phyloP scores from a whole-genome alignment of 176 grass and related monocot genomes.

The maize (Zea mays) region DNA sequence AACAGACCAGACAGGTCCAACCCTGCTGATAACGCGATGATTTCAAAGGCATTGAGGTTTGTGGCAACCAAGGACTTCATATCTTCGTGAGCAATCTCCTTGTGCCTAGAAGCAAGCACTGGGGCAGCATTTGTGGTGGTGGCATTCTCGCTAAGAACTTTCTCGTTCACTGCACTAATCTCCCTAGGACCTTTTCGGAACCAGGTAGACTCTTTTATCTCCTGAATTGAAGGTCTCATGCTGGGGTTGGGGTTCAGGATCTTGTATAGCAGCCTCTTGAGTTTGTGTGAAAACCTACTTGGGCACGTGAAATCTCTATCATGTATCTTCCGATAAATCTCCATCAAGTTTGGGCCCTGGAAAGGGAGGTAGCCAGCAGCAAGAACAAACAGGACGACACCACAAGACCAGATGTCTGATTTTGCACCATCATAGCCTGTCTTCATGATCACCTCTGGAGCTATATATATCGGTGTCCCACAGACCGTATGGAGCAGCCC shows the following conservation, averaged over 20 bases:
- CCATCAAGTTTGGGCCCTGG: slow-evolving; percentile 70
- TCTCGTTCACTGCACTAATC: slow-evolving; percentile 34
- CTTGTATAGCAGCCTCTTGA: slow-evolving; percentile 62
- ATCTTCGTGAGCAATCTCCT: slow-evolving; percentile 35
- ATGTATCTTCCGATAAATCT: slow-evolving; percentile 71
- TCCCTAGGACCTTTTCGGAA: slow-evolving; percentile 61
- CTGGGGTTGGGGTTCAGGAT: slow-evolving; percentile 75
- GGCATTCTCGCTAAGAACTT: slow-evolving; percentile 25
- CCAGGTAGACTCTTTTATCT: slow-evolving; percentile 78
- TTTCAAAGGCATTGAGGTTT: slow-evolving; percentile 81
- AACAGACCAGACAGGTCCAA: slow-evolving; percentile 77
- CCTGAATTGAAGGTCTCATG: slow-evolving; percentile 64
- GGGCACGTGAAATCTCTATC: slow-evolving; percentile 72
- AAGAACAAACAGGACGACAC: slow-evolving; percentile 79
- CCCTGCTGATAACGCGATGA: slow-evolving; percentile 70
- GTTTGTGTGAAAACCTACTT: slow-evolving; percentile 59
- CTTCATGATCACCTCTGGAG: slow-evolving; percentile 75
- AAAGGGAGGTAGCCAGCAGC: slow-evolving; percentile 78
- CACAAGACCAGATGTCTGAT: slow-evolving; percentile 87
- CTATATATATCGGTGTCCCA: slow-evolving; percentile 82
- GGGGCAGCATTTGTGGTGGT: slow-evolving; percentile 1
- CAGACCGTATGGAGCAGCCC: slow-evolving; percentile 85
- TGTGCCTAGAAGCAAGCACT: slow-evolving; percentile 19
- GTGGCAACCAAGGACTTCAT: slow-evolving; percentile 35
- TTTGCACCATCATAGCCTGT: slow-evolving; percentile 76